Base-by-base conservation (phyloP, 495 filamentous ascomycete species). In the Aspergillus nidulans region DNA sequence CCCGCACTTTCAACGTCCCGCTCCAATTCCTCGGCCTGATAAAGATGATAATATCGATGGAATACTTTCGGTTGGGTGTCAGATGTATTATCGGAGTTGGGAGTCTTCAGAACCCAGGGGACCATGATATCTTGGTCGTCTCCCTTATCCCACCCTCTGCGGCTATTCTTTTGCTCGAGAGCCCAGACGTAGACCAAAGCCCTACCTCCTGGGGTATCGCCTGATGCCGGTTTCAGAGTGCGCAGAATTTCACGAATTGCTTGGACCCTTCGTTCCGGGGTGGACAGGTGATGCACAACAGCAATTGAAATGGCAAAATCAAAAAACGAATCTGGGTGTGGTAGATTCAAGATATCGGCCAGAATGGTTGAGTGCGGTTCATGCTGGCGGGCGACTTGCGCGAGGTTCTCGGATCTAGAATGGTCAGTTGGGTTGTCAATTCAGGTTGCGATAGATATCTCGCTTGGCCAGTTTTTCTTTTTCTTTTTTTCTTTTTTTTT, bases 231-330 rank as follows among this genome's bases (percentile, higher is more conserved):
- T 56, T 71, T 81, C 56, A 96, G 75, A 45, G 83, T 83, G 50
- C 82, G 79, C 60, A 97, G 75, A 25, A 96, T 83, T 32, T 82
- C 79, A 39, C 78, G 75, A 45, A 97, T 79, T 13, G 89, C 90
- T 58, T 87, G 81, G 48, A 88, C 71, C 54, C 94, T 80, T 60
- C 94, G 78, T 52, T 76, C 79, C 24, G 78, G 75, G n/a, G 91
- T 96, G 12, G 91, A 95, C 53, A 98, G 76, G 76, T 98, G 94
- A 68, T 98, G 94, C 28, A 98, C 72, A 39, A 98, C 92, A 25
- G 94, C 94, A 58, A 98, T 90, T 60, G 88, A 94, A 53, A 98
- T 92, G 24, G 85, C 94, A 67, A 98, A 98, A 69, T 97, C 94
- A 71, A 92, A 94, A 42, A 69, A 70, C 16, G 75, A 76, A 52